These are phyloP conservation scores for Fusarium robinianum DNA, from an alignment of 2,329 filamentous ascomycete genomes.

Conservation along the genomic window DNA sequence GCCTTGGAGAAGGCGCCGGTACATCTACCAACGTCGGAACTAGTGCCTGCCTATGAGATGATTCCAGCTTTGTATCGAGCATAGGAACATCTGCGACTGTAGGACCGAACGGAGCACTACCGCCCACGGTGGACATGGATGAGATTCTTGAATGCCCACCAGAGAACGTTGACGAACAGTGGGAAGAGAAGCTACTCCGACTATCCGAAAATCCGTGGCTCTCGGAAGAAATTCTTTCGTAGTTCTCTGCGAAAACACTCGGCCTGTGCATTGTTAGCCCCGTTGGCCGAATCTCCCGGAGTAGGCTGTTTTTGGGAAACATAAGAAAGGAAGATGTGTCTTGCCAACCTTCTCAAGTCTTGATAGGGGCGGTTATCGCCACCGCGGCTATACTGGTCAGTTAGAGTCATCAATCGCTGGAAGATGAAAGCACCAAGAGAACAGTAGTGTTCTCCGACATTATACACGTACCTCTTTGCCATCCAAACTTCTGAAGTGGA, in stretches of 20 bases:
- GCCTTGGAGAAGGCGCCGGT: conserved; percentile 11
- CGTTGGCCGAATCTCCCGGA: not conserved
- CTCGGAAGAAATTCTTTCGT: conserved; percentile 8
- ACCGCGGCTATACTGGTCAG: not conserved
- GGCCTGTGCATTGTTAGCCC: conserved; percentile 26
- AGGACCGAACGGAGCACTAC: conserved; percentile 42
- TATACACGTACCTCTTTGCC: conserved; percentile 25
- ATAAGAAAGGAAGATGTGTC: no score
- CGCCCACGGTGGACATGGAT: conserved; percentile 56
- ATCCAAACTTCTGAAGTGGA: conserved; percentile 28
- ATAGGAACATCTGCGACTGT: conserved; percentile 45
- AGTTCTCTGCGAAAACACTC: conserved; percentile 31
- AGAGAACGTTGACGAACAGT: conserved; percentile 52
- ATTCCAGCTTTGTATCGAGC: conserved; percentile 44
- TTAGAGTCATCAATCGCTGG: conserved; percentile 2
- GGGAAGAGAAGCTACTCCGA: conserved; percentile 56
- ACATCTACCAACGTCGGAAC: conserved; percentile 15
- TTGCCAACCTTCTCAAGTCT: not conserved
- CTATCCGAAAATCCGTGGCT: conserved; percentile 51
- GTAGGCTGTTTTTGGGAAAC: not conserved
- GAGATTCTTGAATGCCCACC: conserved; percentile 57
- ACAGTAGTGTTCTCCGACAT: not conserved
- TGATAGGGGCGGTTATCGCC: not conserved
- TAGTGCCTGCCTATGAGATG: conserved; percentile 29
- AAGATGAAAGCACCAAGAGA: not conserved